Evolutionary conservation across 768 basidiomycete species (phyloP).

Genomic region (Hericium coralloides): DNA sequence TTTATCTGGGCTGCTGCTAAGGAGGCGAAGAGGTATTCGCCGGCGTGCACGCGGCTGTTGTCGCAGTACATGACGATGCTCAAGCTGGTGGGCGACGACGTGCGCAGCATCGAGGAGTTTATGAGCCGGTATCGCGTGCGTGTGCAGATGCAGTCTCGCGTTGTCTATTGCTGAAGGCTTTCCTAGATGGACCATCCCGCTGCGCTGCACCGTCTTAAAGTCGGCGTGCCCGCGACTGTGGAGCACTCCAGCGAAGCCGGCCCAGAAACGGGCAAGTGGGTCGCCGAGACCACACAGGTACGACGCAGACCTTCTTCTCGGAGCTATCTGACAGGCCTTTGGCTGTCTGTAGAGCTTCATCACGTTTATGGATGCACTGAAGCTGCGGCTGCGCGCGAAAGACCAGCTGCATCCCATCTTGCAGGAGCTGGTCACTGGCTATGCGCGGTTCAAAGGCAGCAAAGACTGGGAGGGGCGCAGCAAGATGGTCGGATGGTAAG

Average conservation of each 20-base stretch:
- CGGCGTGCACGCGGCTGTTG: slow-evolving; percentile 87
- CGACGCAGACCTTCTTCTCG: slow-evolving; percentile 5
- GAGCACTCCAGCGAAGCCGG: slow-evolving; percentile 92
- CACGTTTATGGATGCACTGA: slow-evolving; percentile 97
- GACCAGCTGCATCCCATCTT: slow-evolving; percentile 93
- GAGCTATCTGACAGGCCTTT: not conserved
- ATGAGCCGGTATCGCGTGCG: slow-evolving; percentile 71
- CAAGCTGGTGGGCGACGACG: slow-evolving; percentile 87
- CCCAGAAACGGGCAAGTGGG: slow-evolving; percentile 92
- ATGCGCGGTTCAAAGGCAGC: slow-evolving; percentile 89
- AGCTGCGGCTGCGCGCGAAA: slow-evolving; percentile 88
- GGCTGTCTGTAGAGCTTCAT: slow-evolving; percentile 78
- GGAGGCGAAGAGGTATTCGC: slow-evolving; percentile 73
- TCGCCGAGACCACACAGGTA: slow-evolving; percentile 96
- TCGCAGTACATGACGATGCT: slow-evolving; percentile 97
- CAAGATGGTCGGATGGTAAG: slow-evolving; percentile 87
- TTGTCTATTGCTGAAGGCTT: not conserved
- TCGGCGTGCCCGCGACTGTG: slow-evolving; percentile 94
- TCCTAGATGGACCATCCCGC: slow-evolving; percentile 86
- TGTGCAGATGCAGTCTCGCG: not conserved
- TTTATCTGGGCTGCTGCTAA: slow-evolving; percentile 22
- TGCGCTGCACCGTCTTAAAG: slow-evolving; percentile 79
- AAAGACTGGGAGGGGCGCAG: slow-evolving; percentile 96
- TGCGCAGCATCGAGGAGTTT: slow-evolving; percentile 80
- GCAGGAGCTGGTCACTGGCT: slow-evolving; percentile 92